Evolutionary conservation across 805 yeast species (phyloP).

Genomic region (Metschnikowia cerradonensis): DNA sequence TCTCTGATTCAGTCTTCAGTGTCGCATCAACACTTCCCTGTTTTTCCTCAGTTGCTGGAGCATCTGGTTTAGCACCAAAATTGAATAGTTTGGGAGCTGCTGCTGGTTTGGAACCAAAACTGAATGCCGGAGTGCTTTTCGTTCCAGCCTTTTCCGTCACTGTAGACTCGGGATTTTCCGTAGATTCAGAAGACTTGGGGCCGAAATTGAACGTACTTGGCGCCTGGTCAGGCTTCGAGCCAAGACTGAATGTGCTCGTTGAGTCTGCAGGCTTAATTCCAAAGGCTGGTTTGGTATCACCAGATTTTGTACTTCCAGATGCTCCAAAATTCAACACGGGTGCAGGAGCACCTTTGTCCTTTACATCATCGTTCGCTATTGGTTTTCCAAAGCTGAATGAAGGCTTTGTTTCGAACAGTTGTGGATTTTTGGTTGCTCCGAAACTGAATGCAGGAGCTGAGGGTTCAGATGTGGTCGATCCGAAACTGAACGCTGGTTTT

Average conservation of each 20-base stretch:
- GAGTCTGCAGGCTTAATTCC: slow-evolving; percentile 1
- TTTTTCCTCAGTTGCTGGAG: not conserved
- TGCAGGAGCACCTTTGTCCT: not conserved
- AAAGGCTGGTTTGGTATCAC: slow-evolving; percentile 4
- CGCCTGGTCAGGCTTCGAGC: slow-evolving; percentile 4
- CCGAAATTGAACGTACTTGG: not conserved
- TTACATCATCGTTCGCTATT: not conserved
- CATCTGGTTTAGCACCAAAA: not conserved
- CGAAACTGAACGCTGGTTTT: not conserved
- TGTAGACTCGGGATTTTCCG: not conserved
- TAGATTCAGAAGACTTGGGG: not conserved
- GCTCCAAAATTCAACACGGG: not conserved
- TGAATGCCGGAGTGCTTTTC: not conserved
- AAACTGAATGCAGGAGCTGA: slow-evolving; percentile 2
- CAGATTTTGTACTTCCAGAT: not conserved
- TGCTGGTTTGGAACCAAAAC: not conserved
- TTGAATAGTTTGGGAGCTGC: not conserved
- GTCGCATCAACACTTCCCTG: not conserved
- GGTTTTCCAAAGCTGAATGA: slow-evolving; percentile 7
- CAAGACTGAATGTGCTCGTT: not conserved
- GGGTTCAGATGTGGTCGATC: not conserved
- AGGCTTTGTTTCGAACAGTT: not conserved
- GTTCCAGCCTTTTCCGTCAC: not conserved
- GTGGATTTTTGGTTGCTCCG: not conserved
- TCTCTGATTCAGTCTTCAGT: not conserved